phyloP scores from a whole-genome alignment of 2,329 filamentous ascomycete genomes.

The Gyromitra esculenta region DNA sequence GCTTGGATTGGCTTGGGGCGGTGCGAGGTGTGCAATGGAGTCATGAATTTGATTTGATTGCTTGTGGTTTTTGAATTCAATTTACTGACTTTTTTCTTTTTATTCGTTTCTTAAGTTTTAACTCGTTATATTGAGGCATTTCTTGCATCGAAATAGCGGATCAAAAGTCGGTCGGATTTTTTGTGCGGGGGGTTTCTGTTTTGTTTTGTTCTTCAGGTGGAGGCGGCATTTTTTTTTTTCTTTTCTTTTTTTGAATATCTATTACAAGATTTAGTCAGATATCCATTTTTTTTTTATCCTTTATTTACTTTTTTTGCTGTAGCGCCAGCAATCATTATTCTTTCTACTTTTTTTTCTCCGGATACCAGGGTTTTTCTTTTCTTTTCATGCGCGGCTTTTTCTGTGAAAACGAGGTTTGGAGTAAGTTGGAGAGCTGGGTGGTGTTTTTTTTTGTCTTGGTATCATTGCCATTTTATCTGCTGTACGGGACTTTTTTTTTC shows the following conservation, averaged over 20 bases:
- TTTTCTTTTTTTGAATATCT: slow-evolving; percentile 57
- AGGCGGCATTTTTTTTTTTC: slow-evolving; percentile 35
- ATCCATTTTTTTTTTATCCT: slow-evolving; percentile 54
- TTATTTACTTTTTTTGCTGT: slow-evolving; percentile 50
- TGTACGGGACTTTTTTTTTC: slow-evolving; percentile 32
- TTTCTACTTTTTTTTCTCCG: slow-evolving; percentile 43
- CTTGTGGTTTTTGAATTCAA: slow-evolving; percentile 30
- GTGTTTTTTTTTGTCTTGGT: slow-evolving; percentile 39
- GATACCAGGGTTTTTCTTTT: slow-evolving; percentile 31
- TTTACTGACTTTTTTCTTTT: slow-evolving; percentile 36
- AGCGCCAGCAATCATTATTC: slow-evolving; percentile 53
- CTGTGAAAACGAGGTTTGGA: background rate
- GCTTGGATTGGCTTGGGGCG: slow-evolving; percentile 16
- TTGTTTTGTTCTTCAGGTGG: slow-evolving; percentile 40
- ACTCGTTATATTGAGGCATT: slow-evolving; percentile 56
- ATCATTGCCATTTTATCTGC: slow-evolving; percentile 51
- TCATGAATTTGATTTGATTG: slow-evolving; percentile 47
- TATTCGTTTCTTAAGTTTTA: slow-evolving; percentile 42
- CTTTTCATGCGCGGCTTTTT: background rate
- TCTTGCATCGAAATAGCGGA: slow-evolving; percentile 55
- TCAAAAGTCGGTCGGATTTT: slow-evolving; percentile 36
- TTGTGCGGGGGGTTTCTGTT: slow-evolving; percentile 40
- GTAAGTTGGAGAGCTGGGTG: slow-evolving; percentile 1
- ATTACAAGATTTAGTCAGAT: slow-evolving; percentile 51
- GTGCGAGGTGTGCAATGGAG: slow-evolving; percentile 44